Evolutionary conservation across 2,329 filamentous ascomycete genomes (phyloP).

Genomic region (Epichloe gansuensis): DNA sequence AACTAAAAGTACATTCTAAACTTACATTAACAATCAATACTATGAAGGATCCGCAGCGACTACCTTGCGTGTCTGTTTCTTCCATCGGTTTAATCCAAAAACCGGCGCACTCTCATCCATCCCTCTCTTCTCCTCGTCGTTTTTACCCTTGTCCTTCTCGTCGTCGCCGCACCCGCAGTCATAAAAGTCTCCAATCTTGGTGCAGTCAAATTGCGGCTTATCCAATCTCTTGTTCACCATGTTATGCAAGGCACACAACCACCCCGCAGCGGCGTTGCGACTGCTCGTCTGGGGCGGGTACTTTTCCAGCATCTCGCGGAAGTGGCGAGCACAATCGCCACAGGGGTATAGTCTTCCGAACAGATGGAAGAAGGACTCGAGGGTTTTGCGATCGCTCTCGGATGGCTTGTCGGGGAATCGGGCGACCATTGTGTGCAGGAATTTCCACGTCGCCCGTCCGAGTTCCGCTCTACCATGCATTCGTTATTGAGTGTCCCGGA

Average conservation of each 20-base stretch:
- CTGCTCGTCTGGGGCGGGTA: slow-evolving; percentile 55
- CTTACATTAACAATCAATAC: not conserved
- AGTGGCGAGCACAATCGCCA: slow-evolving; percentile 57
- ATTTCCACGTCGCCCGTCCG: slow-evolving; percentile 56
- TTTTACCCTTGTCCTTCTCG: slow-evolving; percentile 25
- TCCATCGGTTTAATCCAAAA: not conserved
- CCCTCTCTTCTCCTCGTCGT: slow-evolving; percentile 9
- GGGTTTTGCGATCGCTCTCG: slow-evolving; percentile 47
- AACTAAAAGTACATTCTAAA: not conserved
- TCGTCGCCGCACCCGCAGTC: slow-evolving; percentile 61
- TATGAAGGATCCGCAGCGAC: not conserved
- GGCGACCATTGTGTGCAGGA: slow-evolving; percentile 59
- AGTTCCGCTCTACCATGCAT: slow-evolving; percentile 41
- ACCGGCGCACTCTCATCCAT: too few relatives aligned
- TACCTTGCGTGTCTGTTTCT: not conserved
- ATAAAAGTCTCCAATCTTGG: slow-evolving; percentile 57
- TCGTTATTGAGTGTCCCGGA: slow-evolving; percentile 3
- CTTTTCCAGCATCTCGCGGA: slow-evolving; percentile 47
- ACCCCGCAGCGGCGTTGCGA: slow-evolving; percentile 51
- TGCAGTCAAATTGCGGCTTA: slow-evolving; percentile 53
- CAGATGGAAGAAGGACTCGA: slow-evolving; percentile 53
- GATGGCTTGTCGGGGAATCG: slow-evolving; percentile 56
- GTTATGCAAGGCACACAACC: slow-evolving; percentile 59
- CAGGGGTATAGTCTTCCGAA: slow-evolving; percentile 60
- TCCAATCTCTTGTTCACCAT: slow-evolving; percentile 51